phyloP scores from a whole-genome alignment of 345 rosid species.

The Eutrema japonicum region DNA sequence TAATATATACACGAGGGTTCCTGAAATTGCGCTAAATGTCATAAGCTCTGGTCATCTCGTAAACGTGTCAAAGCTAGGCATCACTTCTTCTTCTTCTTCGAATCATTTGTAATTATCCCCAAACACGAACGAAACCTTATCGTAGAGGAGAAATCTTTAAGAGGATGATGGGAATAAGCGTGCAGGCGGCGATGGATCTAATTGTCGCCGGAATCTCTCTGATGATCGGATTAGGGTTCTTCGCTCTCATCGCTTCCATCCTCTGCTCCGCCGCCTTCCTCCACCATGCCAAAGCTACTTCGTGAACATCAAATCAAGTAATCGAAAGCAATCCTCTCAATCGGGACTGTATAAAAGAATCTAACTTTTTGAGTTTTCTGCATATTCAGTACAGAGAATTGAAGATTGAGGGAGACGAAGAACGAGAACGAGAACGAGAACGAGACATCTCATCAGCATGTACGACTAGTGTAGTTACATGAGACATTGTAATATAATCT shows the following conservation, averaged over 20 bases:
- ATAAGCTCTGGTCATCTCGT: slow-evolving; percentile 20
- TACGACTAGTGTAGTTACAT: slow-evolving; percentile 11
- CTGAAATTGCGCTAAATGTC: slow-evolving; percentile 37
- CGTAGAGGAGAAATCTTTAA: background rate
- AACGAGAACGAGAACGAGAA: background rate
- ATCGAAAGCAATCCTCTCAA: slow-evolving; percentile 1
- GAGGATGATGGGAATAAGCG: slow-evolving; percentile 50
- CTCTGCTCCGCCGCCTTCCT: slow-evolving; percentile 87
- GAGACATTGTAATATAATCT: slow-evolving; percentile 14
- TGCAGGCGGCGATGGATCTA: slow-evolving; percentile 68
- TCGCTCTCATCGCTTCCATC: slow-evolving; percentile 65
- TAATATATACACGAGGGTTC: slow-evolving; percentile 18
- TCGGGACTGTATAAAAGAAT: background rate
- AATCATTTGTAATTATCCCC: background rate
- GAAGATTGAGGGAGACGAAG: slow-evolving; percentile 17
- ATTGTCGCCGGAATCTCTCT: slow-evolving; percentile 78
- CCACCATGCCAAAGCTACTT: slow-evolving; percentile 59
- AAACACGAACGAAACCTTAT: background rate
- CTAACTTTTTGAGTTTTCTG: slow-evolving; percentile 11
- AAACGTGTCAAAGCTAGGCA: slow-evolving; percentile 33
- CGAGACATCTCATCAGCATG: background rate
- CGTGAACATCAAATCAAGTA: slow-evolving; percentile 39
- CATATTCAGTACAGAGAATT: background rate
- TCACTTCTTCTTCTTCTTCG: slow-evolving; percentile 30
- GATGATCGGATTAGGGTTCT: slow-evolving; percentile 70